These are phyloP conservation scores for Ogataea zsoltii DNA, from an alignment of 805 yeast genomes.

Conservation along the genomic window DNA sequence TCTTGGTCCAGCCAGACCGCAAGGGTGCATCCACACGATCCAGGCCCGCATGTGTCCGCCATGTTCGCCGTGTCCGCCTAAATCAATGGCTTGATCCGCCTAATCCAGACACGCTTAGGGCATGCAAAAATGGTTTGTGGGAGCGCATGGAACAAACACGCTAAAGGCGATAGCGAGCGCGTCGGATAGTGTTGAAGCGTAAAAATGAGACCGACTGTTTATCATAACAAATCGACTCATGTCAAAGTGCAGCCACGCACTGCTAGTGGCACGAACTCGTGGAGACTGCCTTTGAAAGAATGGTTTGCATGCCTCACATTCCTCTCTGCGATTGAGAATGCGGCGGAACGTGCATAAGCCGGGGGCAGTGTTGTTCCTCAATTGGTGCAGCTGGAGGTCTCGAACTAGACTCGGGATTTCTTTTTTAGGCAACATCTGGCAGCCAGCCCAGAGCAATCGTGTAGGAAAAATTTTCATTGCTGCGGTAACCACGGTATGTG, in stretches of 20 bases:
- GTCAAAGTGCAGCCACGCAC: background rate
- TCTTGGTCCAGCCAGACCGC: too few species aligned
- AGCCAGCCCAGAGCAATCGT: too few species aligned
- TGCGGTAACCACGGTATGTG: background rate
- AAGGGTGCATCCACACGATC: too few species aligned
- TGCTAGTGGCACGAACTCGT: too few species aligned
- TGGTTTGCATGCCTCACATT: background rate
- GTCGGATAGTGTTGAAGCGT: constrained; percentile 1
- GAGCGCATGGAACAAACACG: background rate
- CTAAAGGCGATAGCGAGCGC: background rate
- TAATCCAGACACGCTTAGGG: too few species aligned
- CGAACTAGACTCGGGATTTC: background rate
- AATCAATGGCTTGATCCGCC: too few species aligned
- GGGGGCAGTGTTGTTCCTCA: background rate
- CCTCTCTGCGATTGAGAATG: background rate
- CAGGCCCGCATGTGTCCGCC: too few species aligned
- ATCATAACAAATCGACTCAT: background rate
- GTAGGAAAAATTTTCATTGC: too few species aligned
- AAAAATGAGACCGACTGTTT: background rate
- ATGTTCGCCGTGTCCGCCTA: too few species aligned
- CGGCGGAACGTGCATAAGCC: background rate
- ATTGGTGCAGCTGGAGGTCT: background rate
- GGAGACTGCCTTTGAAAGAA: too few species aligned
- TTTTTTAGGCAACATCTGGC: too few species aligned
- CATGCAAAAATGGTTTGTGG: background rate